phyloP scores from a whole-genome alignment of 305 asterid species.

The Rubia balearica region DNA sequence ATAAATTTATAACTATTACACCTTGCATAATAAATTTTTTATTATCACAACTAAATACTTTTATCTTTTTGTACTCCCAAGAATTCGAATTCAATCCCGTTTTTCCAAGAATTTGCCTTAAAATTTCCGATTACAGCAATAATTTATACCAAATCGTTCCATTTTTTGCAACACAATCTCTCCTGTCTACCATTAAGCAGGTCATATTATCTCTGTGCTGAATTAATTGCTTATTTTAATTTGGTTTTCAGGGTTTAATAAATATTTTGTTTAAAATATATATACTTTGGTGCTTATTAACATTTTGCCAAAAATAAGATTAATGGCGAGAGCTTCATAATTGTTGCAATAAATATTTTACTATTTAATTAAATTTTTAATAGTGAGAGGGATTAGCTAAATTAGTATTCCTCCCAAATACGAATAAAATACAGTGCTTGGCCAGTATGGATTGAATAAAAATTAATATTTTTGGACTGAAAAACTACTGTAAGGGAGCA shows the following conservation, averaged over 20 bases:
- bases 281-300: not conserved
- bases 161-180: not conserved
- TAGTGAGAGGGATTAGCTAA: not conserved
- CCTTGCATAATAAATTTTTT: no score
- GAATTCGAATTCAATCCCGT: no score
- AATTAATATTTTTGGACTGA: not conserved
- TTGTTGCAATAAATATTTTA: not conserved
- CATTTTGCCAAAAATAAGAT: not conserved
- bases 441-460: no score
- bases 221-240: not conserved
- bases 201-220: not conserved
- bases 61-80: no score
- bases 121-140: no score
- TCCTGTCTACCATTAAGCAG: not conserved
- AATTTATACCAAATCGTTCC: not conserved
- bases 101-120: no score
- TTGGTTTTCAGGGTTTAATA: not conserved
- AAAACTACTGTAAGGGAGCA: not conserved
- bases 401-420: no score
- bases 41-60: no score
- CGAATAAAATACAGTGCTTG: no score
- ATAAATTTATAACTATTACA: no score
- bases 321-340: not conserved
- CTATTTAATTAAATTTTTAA: not conserved
- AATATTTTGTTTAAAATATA: not conserved